These are phyloP conservation scores for Chamaecyparis obtusa DNA, from an alignment of 75 land plant species.

Conservation along the genomic window DNA sequence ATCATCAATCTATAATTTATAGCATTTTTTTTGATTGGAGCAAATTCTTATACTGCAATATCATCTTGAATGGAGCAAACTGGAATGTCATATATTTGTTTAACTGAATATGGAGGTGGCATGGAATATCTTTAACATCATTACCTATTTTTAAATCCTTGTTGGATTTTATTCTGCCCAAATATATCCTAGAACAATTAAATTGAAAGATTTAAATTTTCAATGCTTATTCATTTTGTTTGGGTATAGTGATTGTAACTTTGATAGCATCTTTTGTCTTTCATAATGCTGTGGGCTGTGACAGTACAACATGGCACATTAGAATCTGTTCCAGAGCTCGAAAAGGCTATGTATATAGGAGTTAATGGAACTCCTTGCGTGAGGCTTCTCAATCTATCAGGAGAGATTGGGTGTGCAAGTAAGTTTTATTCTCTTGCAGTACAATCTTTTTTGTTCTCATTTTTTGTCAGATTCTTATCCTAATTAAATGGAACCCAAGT, in stretches of 20 bases:
- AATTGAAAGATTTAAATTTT: background rate
- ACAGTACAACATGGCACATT: conserved; percentile 19
- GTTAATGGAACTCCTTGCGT: conserved; percentile 87
- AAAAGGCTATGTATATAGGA: conserved; percentile 70
- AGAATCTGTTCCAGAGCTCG: conserved; percentile 92
- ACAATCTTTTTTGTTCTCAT: background rate
- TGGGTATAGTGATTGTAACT: background rate
- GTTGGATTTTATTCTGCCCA: background rate
- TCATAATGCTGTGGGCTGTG: background rate
- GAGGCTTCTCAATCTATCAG: conserved; percentile 66
- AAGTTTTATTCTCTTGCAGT: conserved; percentile 18
- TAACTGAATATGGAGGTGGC: background rate
- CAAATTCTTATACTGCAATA: background rate
- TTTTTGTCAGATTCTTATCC: background rate
- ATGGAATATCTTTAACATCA: background rate
- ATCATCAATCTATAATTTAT: background rate
- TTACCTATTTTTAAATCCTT: background rate
- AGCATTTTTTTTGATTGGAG: background rate
- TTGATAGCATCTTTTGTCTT: background rate
- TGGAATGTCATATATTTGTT: background rate
- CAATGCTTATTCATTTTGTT: background rate
- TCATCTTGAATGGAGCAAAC: background rate
- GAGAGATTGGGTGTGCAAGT: conserved; percentile 91
- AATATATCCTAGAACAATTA: background rate
- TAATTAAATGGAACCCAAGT: background rate